Base-by-base conservation (phyloP, 2,329 filamentous ascomycete genomes). In the Exophiala viscosa region DNA sequence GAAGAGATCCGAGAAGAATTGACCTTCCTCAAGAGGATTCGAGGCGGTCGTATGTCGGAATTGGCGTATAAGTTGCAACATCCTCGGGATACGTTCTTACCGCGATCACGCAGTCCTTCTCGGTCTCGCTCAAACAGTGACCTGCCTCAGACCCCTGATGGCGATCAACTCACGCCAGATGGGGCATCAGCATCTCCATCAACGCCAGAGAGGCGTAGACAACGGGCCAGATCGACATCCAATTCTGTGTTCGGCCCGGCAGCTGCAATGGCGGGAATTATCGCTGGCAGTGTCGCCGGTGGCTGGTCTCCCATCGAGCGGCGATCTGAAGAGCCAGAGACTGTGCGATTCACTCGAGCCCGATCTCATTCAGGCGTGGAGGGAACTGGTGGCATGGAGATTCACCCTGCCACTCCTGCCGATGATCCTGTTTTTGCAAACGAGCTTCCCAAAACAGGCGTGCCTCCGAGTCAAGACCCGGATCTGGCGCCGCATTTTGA, bases 1-100 rank as follows among this genome's bases (percentile, higher is more conserved):
- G 75, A 82, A 57, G 81, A 85, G 60, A 82, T 86, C 62, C 75
- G 79, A 41, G 80, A 85, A 60, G 81, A 86, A 60, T 73, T 86
- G 36, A 76, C 76, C 14, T 85, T 84, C 69, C 75, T 85, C 64
- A 82, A 83, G 66, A 81, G 73, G 57, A 74, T 85, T 58, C 81
- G 82, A 49, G 83, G 83, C 45, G 83, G 83, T 32, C 80, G 83
- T 47, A 72, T 86, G 50, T 80, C 76, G 59, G 71, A 76, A 54
- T 70, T 86, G 54, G 80, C 78, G 57, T 83, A 83, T 67, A 82
- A 81, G 62, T 70, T 85, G 31, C 76, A 81, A 58, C 80, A 85
- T 64, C 83, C 83, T 20, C 74, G 73, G 55, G 74, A 80, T 58
- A 73, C 73, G 5, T 73, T 81, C 57, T 54, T 65, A 15, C 64